Base-by-base conservation (phyloP, 1,139 yeast genomes). In the Meyerozyma smithsonii region DNA sequence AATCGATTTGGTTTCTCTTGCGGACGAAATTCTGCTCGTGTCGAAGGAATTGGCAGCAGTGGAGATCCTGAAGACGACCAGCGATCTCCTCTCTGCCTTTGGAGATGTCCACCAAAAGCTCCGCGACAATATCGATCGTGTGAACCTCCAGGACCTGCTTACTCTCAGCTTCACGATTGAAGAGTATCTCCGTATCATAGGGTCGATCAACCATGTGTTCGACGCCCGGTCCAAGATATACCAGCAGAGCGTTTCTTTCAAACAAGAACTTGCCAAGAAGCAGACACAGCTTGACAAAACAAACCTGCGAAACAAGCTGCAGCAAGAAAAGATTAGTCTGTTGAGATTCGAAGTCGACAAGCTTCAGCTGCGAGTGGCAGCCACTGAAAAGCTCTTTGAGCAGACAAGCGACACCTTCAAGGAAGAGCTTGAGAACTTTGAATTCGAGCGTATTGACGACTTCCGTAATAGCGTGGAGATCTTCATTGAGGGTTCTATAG, bases 401-500 rank as follows among this genome's bases (percentile, higher is more conserved):
- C 67, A 65, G 10, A 74, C 85, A 15, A 79, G 86, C 41, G 74
- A 71, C 19, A 78, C 77, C 10, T 85, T 92, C 39, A 83, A 79
- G 53, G 58, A 61, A 32, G 97, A 92, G 54, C 64, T 92, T 37
- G 77, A 74, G 17, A 64, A 58, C 26, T 87, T 90, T 57, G 96
- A 88, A 56, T 67, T 69, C 36, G 94, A 83, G 42, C 86, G 84
- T 54, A 77, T 89, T 37, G 81, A 77, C 37, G 98, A 92, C 54
- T 89, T 94, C 61, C 77, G 96, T 54, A 86, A 87, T 54, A 78
- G 90, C 46, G 88, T 92, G 43, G 99, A 92, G 62, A 82, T 90
- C 17, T 90, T 81, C 52, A 74, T 95, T 55, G 98, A 94, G 60
- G 80, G 94, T 43, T 80, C 95, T 18, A 86, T 90, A 38, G 98